Conservation (phyloP, 2,329 filamentous ascomycete species). For the Bipolaris gigantea region DNA sequence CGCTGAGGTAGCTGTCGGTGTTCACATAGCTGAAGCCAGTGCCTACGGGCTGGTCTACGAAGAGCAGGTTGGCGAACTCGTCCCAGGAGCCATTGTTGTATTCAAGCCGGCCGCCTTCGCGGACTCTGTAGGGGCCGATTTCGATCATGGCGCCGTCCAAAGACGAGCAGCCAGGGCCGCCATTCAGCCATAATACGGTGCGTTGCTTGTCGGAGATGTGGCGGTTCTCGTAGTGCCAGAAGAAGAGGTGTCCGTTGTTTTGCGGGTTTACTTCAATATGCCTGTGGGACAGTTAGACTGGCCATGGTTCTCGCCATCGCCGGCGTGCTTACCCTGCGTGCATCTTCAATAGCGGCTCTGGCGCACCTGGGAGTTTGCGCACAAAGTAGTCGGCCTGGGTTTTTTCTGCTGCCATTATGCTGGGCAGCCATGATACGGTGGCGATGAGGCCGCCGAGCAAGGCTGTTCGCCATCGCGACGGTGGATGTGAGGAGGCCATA, state of each 20-base stretch:
- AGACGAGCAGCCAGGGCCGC: constrained; percentile 94
- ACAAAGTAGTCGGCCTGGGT: constrained; percentile 88
- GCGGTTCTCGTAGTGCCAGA: constrained; percentile 96
- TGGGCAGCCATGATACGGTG: constrained; percentile 38
- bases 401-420: constrained; percentile 48
- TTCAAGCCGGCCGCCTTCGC: constrained; percentile 68
- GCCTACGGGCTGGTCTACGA: constrained; percentile 95
- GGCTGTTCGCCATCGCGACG: constrained; percentile 39
- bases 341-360: constrained; percentile 85
- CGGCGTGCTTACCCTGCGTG: constrained; percentile 76
- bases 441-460: constrained; percentile 38
- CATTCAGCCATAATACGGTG: constrained; percentile 96
- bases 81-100: constrained; percentile 97
- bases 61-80: constrained; percentile 95
- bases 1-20: constrained; percentile 81
- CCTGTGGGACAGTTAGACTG: constrained; percentile 50
- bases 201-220: constrained; percentile 91
- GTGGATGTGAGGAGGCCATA: constrained; percentile 32
- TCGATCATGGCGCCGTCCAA: constrained; percentile 98
- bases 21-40: constrained; percentile 96
- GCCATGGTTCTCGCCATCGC: not conserved
- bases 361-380: constrained; percentile 79
- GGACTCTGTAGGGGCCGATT: constrained; percentile 87
- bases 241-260: constrained; percentile 92
- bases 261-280: constrained; percentile 88